Conservation (phyloP, 352 stramenopile species). For the Elongisporangium undulatum region DNA sequence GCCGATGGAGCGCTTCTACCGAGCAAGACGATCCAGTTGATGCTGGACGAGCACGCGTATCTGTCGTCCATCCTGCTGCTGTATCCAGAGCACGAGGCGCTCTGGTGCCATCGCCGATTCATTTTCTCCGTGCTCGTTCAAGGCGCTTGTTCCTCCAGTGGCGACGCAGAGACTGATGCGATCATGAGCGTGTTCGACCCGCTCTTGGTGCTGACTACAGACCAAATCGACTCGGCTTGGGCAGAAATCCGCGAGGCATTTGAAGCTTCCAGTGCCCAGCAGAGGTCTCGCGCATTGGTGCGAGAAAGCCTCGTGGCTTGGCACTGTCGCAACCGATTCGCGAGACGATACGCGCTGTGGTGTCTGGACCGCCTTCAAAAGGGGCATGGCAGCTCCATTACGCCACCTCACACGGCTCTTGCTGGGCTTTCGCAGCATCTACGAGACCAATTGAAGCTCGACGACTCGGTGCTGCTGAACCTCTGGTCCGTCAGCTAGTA, state of each 20-base stretch:
- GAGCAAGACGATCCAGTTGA: conserved; percentile 8
- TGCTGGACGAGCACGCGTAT: conserved; percentile 45
- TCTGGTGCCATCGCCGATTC: conserved; percentile 80
- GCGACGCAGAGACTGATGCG: neutral
- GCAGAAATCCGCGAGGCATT: neutral
- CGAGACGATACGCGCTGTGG: conserved; percentile 49
- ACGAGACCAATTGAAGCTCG: neutral
- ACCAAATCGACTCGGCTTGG: neutral
- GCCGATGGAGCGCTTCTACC: neutral
- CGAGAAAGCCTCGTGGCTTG: conserved; percentile 41
- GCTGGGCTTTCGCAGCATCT: neutral
- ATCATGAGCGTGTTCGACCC: conserved; percentile 7
- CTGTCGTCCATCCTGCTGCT: conserved; percentile 40
- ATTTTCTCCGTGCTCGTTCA: conserved; percentile 43
- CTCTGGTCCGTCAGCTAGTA: neutral
- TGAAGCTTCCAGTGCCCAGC: neutral
- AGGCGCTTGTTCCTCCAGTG: neutral
- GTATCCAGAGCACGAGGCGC: conserved; percentile 55
- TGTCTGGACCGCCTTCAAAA: conserved; percentile 12
- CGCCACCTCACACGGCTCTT: neutral
- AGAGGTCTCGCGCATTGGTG: conserved; percentile 14
- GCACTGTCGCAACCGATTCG: conserved; percentile 31
- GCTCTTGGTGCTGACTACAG: neutral
- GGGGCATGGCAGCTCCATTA: neutral
- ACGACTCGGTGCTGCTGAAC: neutral